Conservation (phyloP, 257 asterid genomes). For the Penstemon barbatus region DNA sequence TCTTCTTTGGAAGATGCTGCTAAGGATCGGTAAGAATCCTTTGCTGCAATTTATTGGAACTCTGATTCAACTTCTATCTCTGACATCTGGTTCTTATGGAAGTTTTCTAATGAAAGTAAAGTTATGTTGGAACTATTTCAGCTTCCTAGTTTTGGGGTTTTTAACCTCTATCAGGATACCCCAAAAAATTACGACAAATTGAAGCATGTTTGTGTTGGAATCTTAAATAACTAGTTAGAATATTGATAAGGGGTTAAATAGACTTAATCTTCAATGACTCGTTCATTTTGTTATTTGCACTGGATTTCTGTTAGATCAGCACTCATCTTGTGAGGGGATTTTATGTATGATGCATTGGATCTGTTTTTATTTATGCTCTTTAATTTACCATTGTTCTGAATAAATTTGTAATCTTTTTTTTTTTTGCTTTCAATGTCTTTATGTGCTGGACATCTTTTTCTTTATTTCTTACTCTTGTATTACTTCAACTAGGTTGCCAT, state of each 20-base stretch:
- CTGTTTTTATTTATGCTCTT: background rate
- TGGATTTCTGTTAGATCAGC: background rate
- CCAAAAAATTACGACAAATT: background rate
- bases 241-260: too few species aligned
- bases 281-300: background rate
- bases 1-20: constrained; percentile 48
- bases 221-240: background rate
- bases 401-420: background rate
- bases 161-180: background rate
- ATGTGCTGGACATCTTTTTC: background rate
- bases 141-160: background rate
- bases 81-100: background rate
- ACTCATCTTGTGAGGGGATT: background rate
- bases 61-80: background rate
- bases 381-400: background rate
- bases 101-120: background rate
- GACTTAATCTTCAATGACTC: background rate
- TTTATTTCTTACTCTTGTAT: constrained; percentile 11
- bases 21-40: constrained; percentile 58
- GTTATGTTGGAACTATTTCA: background rate
- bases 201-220: constrained; percentile 9
- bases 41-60: background rate
- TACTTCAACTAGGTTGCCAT: constrained; percentile 37
- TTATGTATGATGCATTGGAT: background rate
- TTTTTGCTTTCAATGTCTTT: background rate